These are phyloP conservation scores for Cryptosporidium tyzzeri DNA, from an alignment of 169 alveolate genomes.

Conservation along the genomic window DNA sequence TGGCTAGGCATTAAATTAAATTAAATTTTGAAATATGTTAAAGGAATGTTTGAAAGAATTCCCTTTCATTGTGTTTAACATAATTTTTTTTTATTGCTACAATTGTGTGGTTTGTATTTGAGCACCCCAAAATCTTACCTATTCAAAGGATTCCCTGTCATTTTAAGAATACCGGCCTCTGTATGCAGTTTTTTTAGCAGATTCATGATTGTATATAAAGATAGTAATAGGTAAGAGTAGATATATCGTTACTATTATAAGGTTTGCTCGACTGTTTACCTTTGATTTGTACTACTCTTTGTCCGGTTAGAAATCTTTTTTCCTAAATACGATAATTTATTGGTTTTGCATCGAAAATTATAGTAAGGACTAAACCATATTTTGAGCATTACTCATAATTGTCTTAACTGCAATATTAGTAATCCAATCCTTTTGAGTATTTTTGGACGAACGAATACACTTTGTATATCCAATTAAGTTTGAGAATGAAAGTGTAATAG, in stretches of 20 bases:
- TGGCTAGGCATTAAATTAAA: neutral
- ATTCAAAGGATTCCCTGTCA: neutral
- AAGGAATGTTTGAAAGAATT: no score
- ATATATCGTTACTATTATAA: no score
- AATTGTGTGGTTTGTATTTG: no score
- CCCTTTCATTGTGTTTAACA: no score
- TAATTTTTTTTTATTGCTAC: no score
- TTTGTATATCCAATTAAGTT: conserved; percentile 81
- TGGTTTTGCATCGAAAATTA: neutral
- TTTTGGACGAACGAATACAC: conserved; percentile 77
- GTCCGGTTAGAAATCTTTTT: no score
- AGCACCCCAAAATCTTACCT: neutral
- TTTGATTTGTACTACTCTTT: no score
- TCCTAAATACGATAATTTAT: no score
- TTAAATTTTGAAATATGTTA: no score
- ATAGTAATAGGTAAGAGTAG: neutral
- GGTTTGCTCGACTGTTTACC: neutral
- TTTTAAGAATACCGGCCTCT: no score
- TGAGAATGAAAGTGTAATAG: conserved; percentile 77
- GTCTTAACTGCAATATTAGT: conserved; percentile 78
- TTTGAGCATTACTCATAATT: conserved; percentile 24
- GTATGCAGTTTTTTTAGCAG: neutral
- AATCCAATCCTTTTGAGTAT: conserved; percentile 77
- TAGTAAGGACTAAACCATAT: neutral
- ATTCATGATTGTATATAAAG: no score